phyloP scores from a whole-genome alignment of 441 rosid species.

The Raphanus hybrid region DNA sequence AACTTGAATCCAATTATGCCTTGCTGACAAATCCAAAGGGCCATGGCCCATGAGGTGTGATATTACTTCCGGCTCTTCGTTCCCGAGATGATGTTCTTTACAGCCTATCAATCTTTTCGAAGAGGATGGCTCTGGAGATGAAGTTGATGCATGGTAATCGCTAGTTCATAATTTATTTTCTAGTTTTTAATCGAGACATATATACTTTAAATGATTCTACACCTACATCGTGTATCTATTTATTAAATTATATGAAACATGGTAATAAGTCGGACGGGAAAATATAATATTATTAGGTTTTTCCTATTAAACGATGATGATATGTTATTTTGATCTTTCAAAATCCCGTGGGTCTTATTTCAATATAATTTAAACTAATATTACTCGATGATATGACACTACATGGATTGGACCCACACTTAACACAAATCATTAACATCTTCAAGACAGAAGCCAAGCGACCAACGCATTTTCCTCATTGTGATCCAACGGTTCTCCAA shows the following conservation, averaged over 20 bases:
- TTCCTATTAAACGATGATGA: background rate
- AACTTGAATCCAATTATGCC: too few relatives aligned
- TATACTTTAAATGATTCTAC: background rate
- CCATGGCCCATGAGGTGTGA: too few relatives aligned
- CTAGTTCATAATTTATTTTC: too few relatives aligned
- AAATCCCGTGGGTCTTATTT: conserved; percentile 11
- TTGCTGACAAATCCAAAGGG: too few relatives aligned
- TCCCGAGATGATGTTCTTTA: too few relatives aligned
- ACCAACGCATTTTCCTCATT: conserved; percentile 55
- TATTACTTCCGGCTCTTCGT: too few relatives aligned
- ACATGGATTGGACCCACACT: background rate
- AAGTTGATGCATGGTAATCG: too few relatives aligned
- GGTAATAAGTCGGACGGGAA: background rate
- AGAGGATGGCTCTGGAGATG: too few relatives aligned
- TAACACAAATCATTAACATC: background rate
- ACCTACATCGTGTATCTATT: background rate
- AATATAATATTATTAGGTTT: background rate
- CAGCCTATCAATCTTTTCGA: too few relatives aligned
- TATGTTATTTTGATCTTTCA: background rate
- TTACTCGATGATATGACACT: background rate
- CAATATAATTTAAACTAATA: background rate
- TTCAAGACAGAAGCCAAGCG: conserved; percentile 66
- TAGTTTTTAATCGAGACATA: too few relatives aligned
- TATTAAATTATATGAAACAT: background rate
- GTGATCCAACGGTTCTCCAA: conserved; percentile 35